Base-by-base conservation (phyloP, 257 asterid genomes). In the Schizonepeta tenuifolia region DNA sequence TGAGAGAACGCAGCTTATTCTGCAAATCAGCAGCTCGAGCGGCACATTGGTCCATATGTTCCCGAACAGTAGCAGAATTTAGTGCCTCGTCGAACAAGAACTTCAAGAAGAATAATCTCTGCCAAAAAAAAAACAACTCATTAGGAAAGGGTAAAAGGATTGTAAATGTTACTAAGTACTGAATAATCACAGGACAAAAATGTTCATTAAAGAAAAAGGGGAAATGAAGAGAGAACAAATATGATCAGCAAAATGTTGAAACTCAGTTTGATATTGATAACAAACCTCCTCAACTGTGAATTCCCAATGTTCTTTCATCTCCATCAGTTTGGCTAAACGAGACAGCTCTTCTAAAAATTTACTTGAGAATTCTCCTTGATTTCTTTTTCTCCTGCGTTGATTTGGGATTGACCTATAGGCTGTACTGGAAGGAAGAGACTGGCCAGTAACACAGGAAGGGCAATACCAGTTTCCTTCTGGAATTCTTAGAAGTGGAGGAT, bases 401-500 rank as follows among this genome's bases (percentile, higher is more conserved):
- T 71, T 81, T 51, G 75, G 79, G 58, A 35, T 33, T 33, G 82
- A 66, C 47, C 83, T 79, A 56, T 68, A 78, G 65, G 81, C 65
- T 66, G 86, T 67, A 78, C 76, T 55, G 63, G 72, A 66, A 71
- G 81, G 72, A 38, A 67, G 50, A 60, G 91, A 71, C 67, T 76
- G 78, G 53, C 88, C 93, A 69, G 90, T 46, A 71, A 83, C 90
- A 81, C 98, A 95, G 13, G 92, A 82, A 61, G 99, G 99, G 85
- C 98, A 95, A 79, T 87, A 90, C 99, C 99, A 95, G 63, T 90
- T 85, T 71, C 97, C 99, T 56, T 79, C 87, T 5, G 99, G 99
- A 75, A 92, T 88, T 80, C 76, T 87, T 6, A 76, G 74, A 54
- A 95, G 97, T 22, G 98, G 99, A 76, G 99, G 99, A 82, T 81